Evolutionary conservation across 1,284 basidiomycete genomes (phyloP), one percentile per base, ranked within the genome.

Genomic region (Ustilago tritici): DNA sequence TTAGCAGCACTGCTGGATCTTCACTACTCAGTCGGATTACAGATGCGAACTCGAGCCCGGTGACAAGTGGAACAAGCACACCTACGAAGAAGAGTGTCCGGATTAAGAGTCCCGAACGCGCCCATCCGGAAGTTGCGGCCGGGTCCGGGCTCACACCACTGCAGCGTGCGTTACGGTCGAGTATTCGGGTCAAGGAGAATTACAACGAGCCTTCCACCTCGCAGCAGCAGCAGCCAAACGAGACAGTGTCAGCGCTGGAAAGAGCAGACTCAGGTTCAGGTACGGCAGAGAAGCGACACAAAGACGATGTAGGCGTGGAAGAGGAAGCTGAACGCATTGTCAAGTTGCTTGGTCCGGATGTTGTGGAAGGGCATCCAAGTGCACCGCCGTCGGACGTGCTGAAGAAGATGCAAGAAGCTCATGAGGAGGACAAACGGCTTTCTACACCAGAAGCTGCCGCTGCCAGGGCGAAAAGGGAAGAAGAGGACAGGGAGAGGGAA

Each of bases 261-360:
- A 46, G 14, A 19, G 6, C 43, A 19, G 68, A 76, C 9, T 36
- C 61, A 8, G 69, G 69, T 0, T 71, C 69, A 7, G 73, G 59
- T 2, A 71, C 62, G 23, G 79, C 58, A n/a, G 73, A 72, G 56
- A 78, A 78, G 60, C 50, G 72, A 17, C 73, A 83, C 38, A 65
- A 64, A 9, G 82, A 83, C 61, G 81, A 81, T 40, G 70, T 77
- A 0, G 81, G 82, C 15, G 80, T 82, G 2, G 80, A 82, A 38
- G 79, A 84, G 49, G 84, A 85, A 52, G 84, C 84, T 0, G 77
- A 77, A n/a, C 65, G 75, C 4, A 83, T 85, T 28, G 73, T 85
- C 19, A 65, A 81, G 28, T 59, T 85, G 32, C 70, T 85, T 28
- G 84, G 84, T 1, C 76, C 81, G 0, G 74, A 78, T 43, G 70